Percentiles rank a stretch among this genome's conserved stretches.
Conservation (phyloP, 2,329 filamentous ascomycete genomes). For the Hyphodiscus sp. region DNA sequence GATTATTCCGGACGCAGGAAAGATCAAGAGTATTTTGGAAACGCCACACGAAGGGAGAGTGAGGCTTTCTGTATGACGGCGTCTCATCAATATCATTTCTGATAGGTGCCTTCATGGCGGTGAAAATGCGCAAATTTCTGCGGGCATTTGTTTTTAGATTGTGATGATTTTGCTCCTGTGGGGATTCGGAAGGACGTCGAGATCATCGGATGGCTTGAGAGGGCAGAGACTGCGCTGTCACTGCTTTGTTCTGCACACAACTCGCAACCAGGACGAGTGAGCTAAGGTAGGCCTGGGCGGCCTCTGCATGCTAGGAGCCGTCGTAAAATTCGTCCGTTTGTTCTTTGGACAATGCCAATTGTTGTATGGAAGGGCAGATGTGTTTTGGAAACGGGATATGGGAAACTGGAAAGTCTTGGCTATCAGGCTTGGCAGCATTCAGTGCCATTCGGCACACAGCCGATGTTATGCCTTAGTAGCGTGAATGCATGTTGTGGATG, state of each 20-base stretch:
- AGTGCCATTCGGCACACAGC: constrained; percentile 11
- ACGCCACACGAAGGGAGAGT: constrained; percentile 12
- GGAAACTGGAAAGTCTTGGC: neutral
- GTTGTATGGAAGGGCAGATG: constrained; percentile 6
- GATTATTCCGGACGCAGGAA: neutral
- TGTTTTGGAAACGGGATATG: neutral
- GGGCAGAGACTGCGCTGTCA: constrained; percentile 17
- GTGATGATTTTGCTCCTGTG: constrained; percentile 4
- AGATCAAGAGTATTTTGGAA: constrained; percentile 8
- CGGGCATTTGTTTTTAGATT: constrained; percentile 10
- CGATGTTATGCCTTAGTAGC: constrained; percentile 26
- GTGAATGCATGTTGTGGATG: neutral
- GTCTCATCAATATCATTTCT: neutral
- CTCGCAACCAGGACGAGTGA: constrained; percentile 2
- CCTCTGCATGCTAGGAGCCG: constrained; percentile 16
- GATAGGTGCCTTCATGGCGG: constrained; percentile 12
- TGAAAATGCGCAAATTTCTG: constrained; percentile 3
- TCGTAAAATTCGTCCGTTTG: constrained; percentile 18
- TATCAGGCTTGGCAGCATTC: neutral
- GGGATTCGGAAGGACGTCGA: constrained; percentile 8
- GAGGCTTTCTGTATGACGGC: neutral
- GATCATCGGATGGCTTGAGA: neutral
- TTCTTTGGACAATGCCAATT: constrained; percentile 14
- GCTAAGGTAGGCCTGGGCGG: neutral
- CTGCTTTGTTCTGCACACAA: constrained; percentile 14